Evolutionary conservation across 192 early-diverging fungal genomes (phyloP), one percentile per base, ranked within the genome.

Genomic region (Backusella tuberculispora): DNA sequence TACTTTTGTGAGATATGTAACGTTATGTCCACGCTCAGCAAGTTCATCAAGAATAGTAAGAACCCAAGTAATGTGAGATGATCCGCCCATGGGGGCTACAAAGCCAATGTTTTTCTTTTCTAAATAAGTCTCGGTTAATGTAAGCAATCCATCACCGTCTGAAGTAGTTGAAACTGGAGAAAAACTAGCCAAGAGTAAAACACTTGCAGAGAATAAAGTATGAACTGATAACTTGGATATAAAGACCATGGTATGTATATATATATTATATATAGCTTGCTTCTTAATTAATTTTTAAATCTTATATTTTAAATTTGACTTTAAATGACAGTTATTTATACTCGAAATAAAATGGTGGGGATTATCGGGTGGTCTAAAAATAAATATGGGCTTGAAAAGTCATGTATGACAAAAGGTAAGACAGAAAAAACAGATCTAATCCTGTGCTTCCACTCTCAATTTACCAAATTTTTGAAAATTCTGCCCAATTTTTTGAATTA

Each of bases 21-120:
- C 26, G 12, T 60, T 60, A 4, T 60, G 53, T 26, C 53, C 53
- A 12, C 53, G 53, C 21, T 60, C 53, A 24, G 8, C 9, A 9
- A 60, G 53, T 24, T 60, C 53, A 60, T 60, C 53, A 13, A 60
- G 53, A 9, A 60, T 29, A 24, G 53, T 60, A 60, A 60, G 53
- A 24, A 60, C 53, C 53, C 53, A 60, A 7, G 53, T 60, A 12
- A 60, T 60, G 26, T 60, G 53, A 24, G 53, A 60, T 26, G 53
- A 60, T 24, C 53, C 53, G 4, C 53, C 53, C 53, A 60, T 60
- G 4, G 53, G 53, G 10, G 53, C 53, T n/a, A 60, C 53, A 60
- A 60, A 60, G 1, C 53, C 53, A 60, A 60, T 60, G 3, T 60
- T 60, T 5, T 60, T 60, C 26, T 19, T 8, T 8, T 60, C 53